These are phyloP conservation scores for Chlamydomonas sp. DNA, from an alignment of 139 green algal species.

Conservation along the genomic window DNA sequence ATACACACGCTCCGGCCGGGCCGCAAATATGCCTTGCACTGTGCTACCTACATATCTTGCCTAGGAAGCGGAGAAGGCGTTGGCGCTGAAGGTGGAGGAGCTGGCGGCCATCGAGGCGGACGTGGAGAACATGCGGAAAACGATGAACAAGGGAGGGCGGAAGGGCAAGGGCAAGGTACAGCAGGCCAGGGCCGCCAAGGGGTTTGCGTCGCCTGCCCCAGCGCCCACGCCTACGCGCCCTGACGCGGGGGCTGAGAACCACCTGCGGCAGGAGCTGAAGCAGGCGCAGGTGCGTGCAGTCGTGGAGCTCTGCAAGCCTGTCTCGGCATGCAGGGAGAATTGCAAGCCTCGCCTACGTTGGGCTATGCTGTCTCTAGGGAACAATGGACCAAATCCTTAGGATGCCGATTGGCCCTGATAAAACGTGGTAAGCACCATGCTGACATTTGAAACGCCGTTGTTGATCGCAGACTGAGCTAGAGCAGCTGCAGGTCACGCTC, in stretches of 20 bases:
- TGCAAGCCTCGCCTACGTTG: neutral
- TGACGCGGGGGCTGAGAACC: constrained; percentile 6
- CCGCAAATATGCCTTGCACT: no score
- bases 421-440: no score
- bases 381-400: neutral
- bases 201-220: constrained; percentile 16
- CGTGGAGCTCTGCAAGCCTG: neutral
- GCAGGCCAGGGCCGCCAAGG: constrained; percentile 29
- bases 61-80: constrained; percentile 32
- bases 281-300: constrained; percentile 31
- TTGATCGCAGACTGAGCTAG: constrained; percentile 39
- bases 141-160: constrained; percentile 24
- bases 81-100: constrained; percentile 37
- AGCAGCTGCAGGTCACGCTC: constrained; percentile 33
- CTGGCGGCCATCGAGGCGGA: constrained; percentile 45
- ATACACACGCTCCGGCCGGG: no score
- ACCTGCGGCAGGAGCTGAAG: constrained; percentile 39
- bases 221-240: neutral
- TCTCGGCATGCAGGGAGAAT: neutral
- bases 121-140: constrained; percentile 46
- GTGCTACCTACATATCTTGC: neutral
- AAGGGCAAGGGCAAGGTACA: neutral
- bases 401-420: neutral
- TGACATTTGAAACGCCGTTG: neutral
- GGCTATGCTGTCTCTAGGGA: neutral